Base-by-base conservation (phyloP, 345 rosid genomes). In the Reutealis trisperma region DNA sequence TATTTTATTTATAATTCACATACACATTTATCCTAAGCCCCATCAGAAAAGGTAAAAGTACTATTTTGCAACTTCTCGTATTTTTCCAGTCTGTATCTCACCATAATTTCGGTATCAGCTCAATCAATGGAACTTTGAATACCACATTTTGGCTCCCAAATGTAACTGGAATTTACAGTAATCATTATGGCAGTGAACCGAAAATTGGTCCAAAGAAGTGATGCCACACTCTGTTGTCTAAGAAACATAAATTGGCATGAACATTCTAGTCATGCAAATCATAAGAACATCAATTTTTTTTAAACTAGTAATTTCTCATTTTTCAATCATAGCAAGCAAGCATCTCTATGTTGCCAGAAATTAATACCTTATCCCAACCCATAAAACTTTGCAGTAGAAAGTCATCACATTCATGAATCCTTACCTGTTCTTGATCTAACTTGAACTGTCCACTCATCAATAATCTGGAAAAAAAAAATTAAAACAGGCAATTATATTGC, bases 391-490 rank as follows among this genome's bases (percentile, higher is more conserved):
- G 22, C 22, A 77, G 80, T 16, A 25, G 8, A 37, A 16, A 32
- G 21, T 44, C 73, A 27, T 27, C 16, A 24, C 13, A 9, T 44
- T 42, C 16, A 32, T 51, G 42, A 54, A 74, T 24, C 42, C 61
- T 81, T 84, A 89, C 98, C 90, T 78, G 87, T 83, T 85, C 90
- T 87, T 32, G 96, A 77, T 82, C 89, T 86, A 79, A 95, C 89
- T 86, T 90, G 98, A 79, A 30, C 77, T 25, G 91, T 90, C 99
- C 99, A 93, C 77, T 95, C 98, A 63, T 95, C 91, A 66, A 90
- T 87, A 45, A 92, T 78, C 99, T 95, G 88, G 81, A 73, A 5
- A 66, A 47, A 64, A 70, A 67, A 75, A 25, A 52, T 15, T 1
- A 34, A 80, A 41, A 42, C 11, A 18, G 11, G 21, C 6, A 24